Base-by-base conservation (phyloP, 2,329 filamentous ascomycete genomes). In the Scorias spongiosa region DNA sequence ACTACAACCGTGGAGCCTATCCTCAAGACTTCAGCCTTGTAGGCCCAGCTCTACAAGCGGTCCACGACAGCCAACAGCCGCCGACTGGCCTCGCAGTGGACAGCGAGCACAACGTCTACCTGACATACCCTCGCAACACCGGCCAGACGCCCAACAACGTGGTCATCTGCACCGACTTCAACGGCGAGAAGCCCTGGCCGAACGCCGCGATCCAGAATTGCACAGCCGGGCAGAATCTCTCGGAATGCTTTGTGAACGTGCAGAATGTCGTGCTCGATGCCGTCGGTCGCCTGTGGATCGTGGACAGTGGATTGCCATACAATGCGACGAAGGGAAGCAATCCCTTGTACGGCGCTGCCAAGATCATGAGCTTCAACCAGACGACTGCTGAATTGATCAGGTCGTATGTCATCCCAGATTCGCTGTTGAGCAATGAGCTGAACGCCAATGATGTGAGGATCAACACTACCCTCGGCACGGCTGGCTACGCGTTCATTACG, bases 181-280 rank as follows among this genome's bases (percentile, higher is more conserved):
- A 57, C 39, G 53, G 53, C 37, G 64, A 66, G 47, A 46, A 55
- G 40, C 62, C 65, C 1, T 66, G 63, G 63, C 64, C 63, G 0
- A 58, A 56, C 29, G 62, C 63, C 18, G 51, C 50, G 9, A 63
- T 65, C 6, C 65, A 67, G 49, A 66, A 64, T 40, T 66, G 64
- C 46, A 59, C 58, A 0, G 28, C 50, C 0, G 55, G 52, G 5
- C 64, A 67, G 45, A 58, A 67, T 42, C 57, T 55, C 11, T 59
- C 60, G 38, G 62, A 60, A 4, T 68, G 65, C 54, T 68, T 68
- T 53, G 58, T 67, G 53, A 68, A 68, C 42, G 62, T 67, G 3
- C 65, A 67, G 48, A 68, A 67, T 40, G 56, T 67, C n/a, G 60
- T 67, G 7, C 55, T 65, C 10, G 65, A 67, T 44, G 56, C 58